phyloP scores from a whole-genome alignment of 2,329 filamentous ascomycete species.

The Aspergillus calidoustus region DNA sequence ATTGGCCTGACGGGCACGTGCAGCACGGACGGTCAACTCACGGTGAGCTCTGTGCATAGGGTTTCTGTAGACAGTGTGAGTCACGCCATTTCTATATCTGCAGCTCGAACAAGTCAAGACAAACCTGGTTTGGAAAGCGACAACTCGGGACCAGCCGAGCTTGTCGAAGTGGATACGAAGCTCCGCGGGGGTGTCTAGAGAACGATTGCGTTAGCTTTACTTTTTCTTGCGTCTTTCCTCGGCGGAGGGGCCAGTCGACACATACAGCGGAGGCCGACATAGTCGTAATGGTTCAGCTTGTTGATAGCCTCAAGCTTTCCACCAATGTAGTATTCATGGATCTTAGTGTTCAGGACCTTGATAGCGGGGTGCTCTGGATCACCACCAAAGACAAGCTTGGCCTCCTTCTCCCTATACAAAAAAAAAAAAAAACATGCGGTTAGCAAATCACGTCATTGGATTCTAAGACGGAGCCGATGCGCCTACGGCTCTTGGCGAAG shows the following conservation, averaged over 20 bases:
- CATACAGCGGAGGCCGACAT: constrained; percentile 91
- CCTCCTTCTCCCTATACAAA: constrained; percentile 74
- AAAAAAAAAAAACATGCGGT: constrained; percentile 20
- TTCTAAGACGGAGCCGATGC: constrained; percentile 19
- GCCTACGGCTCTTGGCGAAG: constrained; percentile 3
- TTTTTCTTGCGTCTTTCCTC: neutral
- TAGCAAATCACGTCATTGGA: constrained; percentile 29
- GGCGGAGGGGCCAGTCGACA: constrained; percentile 20
- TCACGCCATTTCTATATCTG: neutral
- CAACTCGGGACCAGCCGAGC: constrained; percentile 96
- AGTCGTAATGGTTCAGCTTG: constrained; percentile 97
- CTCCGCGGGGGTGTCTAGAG: constrained; percentile 84
- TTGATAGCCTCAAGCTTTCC: constrained; percentile 96
- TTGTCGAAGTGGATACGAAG: constrained; percentile 98
- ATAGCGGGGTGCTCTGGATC: constrained; percentile 90
- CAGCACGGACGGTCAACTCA: constrained; percentile 95
- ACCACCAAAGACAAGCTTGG: constrained; percentile 91
- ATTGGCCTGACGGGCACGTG: constrained; percentile 94
- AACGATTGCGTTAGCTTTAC: constrained; percentile 15
- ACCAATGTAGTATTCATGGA: constrained; percentile 88
- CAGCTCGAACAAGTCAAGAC: constrained; percentile 4
- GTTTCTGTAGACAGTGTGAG: constrained; percentile 62
- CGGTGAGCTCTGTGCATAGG: constrained; percentile 99
- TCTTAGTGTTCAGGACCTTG: constrained; percentile 81
- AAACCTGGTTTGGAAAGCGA: constrained; percentile 89